Evolutionary conservation across 73 alveolate species (phyloP).

Genomic region (Paramecium caudatum): DNA sequence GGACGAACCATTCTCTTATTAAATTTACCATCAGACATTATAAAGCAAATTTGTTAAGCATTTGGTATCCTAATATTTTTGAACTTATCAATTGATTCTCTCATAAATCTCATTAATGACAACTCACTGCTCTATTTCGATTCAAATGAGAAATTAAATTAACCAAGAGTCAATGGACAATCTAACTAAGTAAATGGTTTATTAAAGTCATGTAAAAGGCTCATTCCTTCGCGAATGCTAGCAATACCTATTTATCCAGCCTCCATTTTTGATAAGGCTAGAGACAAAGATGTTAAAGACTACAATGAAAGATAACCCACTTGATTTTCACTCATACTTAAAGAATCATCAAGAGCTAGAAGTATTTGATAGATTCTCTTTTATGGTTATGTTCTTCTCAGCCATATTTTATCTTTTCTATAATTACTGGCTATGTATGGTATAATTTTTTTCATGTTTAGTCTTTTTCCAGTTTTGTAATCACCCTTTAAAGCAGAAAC

Average conservation of each 20-base stretch:
- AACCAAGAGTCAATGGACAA: conserved; percentile 87
- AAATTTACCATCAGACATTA: conserved; percentile 98
- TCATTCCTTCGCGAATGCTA: conserved; percentile 91
- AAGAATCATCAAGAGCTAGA: conserved; percentile 97
- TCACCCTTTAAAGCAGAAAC: conserved; percentile 96
- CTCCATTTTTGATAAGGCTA: conserved; percentile 94
- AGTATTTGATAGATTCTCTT: conserved; percentile 97
- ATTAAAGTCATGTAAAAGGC: conserved; percentile 89
- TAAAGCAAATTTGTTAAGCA: conserved; percentile 93
- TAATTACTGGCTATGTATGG: conserved; percentile 99
- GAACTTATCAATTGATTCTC: conserved; percentile 83
- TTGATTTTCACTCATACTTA: conserved; percentile 93
- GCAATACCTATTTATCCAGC: conserved; percentile 96
- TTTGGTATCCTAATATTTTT: conserved; percentile 83
- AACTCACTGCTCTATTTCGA: conserved; percentile 84
- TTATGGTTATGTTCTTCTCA: conserved; percentile 98
- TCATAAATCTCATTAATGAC: conserved; percentile 91
- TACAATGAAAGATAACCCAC: conserved; percentile 93
- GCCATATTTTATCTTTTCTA: conserved; percentile 99
- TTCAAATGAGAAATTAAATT: conserved; percentile 90
- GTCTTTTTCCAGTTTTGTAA: conserved; percentile 98
- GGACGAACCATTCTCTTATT: conserved; percentile 97
- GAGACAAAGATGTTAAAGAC: conserved; percentile 89
- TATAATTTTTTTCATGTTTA: conserved; percentile 98
- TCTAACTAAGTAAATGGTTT: conserved; percentile 83